Conservation (phyloP, 1,284 basidiomycete genomes). For the Serendipita sp. region DNA sequence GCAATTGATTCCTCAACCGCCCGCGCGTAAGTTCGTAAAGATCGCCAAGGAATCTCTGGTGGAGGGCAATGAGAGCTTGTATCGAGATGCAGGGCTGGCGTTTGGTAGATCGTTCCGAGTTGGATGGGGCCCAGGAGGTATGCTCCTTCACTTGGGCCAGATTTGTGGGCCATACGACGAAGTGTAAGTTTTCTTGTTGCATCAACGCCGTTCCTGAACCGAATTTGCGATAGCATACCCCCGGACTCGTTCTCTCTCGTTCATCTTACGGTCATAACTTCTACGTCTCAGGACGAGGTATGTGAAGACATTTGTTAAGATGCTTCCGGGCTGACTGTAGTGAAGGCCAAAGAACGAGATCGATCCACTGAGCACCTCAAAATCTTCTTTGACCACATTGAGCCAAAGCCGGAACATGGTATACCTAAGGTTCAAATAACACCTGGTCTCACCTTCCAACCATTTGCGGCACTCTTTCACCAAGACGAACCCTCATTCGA, state of each 20-base stretch:
- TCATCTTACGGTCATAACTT: constrained; percentile 15
- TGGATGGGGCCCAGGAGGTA: constrained; percentile 77
- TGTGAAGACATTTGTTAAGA: constrained; percentile 13
- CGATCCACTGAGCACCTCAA: constrained; percentile 57
- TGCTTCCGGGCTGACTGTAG: constrained; percentile 11
- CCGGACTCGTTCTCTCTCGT: constrained; percentile 15
- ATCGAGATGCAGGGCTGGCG: constrained; percentile 70
- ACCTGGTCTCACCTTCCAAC: constrained; percentile 55
- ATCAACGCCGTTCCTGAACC: constrained; percentile 28
- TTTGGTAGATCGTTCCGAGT: constrained; percentile 83
- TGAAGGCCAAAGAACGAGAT: constrained; percentile 29
- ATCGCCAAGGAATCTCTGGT: constrained; percentile 44
- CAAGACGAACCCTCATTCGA: constrained; percentile 61
- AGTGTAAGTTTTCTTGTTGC: constrained; percentile 19
- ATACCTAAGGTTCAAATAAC: constrained; percentile 46
- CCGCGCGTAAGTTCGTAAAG: constrained; percentile 46
- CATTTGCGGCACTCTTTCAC: constrained; percentile 64
- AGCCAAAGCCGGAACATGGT: constrained; percentile 44
- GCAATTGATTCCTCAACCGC: constrained; percentile 22
- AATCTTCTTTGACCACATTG: constrained; percentile 66
- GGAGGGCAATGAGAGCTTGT: constrained; percentile 46
- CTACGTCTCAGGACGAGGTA: constrained; percentile 16
- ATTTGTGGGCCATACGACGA: constrained; percentile 37
- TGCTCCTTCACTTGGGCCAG: constrained; percentile 60
- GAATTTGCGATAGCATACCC: constrained; percentile 9